Base-by-base conservation (phyloP, 2,329 filamentous ascomycete genomes). In the Aureobasidium sp. region DNA sequence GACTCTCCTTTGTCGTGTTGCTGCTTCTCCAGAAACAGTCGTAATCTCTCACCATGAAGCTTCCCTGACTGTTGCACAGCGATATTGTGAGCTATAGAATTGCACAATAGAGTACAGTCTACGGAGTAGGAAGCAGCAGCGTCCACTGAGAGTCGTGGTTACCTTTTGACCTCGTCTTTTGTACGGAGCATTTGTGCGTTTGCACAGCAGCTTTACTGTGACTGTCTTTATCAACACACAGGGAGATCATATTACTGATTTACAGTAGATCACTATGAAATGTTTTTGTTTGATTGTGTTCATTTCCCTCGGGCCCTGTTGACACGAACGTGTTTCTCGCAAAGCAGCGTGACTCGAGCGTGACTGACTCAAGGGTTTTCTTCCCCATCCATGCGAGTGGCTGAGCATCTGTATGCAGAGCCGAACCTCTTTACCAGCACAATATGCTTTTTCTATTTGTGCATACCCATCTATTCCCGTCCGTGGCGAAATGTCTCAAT, bases 231-330 rank as follows among this genome's bases (percentile, higher is more conserved):
- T 34, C 31, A 34, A 34, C 31, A 34, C 31, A 12, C 31, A 34
- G 31, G 29, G 31, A 34, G 31, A 20, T 37, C 17, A 20, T 25
- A 12, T 41, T 29, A 36, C 25, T 42, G 22, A 20, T 55, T 20
- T 41, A 25, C 25, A 55, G 37, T 25, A 55, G 25, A 5, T 34
- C 31, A 34, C 31, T 2, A 12, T 34, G 31, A 34, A 11, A 3
- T 55, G 51, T 55, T 55, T 55, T 42, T 31, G 25, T 42, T 55
- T 42, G 20, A 55, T 55, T 55, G 37, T 55, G 7, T 37, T 41
- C 22, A 41, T 41, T 42, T 55, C 27, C 20, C 14, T 55, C 17
- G 36, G 36, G 25, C 42, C 51, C 37, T 55, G 37, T 42, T 31
- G 51, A n/a, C 37, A 25, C 20, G 51, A 20, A 55, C 20, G 34